These are phyloP conservation scores for Brassica cretica DNA, from an alignment of 345 rosid species.

Conservation along the genomic window DNA sequence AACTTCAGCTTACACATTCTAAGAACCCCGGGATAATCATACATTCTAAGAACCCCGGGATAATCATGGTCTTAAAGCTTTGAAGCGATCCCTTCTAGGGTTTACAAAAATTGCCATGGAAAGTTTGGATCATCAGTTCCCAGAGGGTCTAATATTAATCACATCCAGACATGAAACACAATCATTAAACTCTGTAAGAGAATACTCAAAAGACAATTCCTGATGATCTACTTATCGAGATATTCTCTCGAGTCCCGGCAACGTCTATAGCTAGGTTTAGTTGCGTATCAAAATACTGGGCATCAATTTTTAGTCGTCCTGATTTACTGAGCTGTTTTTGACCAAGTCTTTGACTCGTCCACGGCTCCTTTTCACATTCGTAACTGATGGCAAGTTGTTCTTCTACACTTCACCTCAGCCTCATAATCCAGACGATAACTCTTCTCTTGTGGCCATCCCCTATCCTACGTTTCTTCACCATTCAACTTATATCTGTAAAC, in stretches of 20 bases:
- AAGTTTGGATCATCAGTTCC: not conserved
- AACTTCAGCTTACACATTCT: too few species aligned
- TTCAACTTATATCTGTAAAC: not conserved
- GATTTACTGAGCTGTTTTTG: not conserved
- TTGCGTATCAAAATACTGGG: not conserved
- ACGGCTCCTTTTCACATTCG: not conserved
- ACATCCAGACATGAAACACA: not conserved
- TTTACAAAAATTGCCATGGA: not conserved
- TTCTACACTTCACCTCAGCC: conserved; percentile 11
- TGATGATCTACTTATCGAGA: not conserved
- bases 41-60: too few species aligned
- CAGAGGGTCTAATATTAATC: not conserved
- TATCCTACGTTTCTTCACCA: not conserved
- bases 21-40: too few species aligned
- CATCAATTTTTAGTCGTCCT: not conserved
- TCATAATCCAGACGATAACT: not conserved
- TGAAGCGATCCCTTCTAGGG: not conserved
- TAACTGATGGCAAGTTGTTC: not conserved
- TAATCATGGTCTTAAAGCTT: not conserved
- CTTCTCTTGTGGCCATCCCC: not conserved
- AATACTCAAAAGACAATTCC: not conserved
- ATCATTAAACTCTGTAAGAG: not conserved
- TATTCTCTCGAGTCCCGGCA: not conserved
- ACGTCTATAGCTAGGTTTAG: not conserved
- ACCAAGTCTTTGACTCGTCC: not conserved